Conservation (phyloP, 768 basidiomycete species). For the Termitomyces bulborhizus region DNA sequence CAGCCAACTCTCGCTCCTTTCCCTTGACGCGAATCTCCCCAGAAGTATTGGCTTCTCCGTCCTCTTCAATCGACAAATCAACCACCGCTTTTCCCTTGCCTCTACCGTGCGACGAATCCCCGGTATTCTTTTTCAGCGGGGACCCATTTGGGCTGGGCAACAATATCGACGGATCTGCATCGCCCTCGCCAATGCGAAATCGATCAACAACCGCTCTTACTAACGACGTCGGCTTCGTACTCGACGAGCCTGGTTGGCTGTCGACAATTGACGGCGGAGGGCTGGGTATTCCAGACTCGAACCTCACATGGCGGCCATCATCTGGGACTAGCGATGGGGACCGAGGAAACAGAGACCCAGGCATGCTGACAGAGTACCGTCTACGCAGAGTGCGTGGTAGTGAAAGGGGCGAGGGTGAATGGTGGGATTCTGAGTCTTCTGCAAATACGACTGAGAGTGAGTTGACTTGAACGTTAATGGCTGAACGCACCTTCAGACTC, state of each 20-base stretch:
- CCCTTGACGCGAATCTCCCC: slow-evolving; percentile 44
- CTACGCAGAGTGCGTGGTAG: slow-evolving; percentile 27
- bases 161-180: slow-evolving; percentile 47
- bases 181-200: slow-evolving; percentile 38
- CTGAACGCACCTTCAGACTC: slow-evolving; percentile 6
- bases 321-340: slow-evolving; percentile 58
- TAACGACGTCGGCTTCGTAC: slow-evolving; percentile 28
- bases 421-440: slow-evolving; percentile 18
- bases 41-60: slow-evolving; percentile 28
- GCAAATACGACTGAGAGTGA: neutral
- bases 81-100: slow-evolving; percentile 39
- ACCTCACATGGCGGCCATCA: slow-evolving; percentile 34
- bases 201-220: slow-evolving; percentile 44
- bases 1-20: slow-evolving; percentile 57
- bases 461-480: neutral
- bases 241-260: slow-evolving; percentile 15
- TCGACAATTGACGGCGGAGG: slow-evolving; percentile 5
- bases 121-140: slow-evolving; percentile 16
- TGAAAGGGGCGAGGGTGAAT: slow-evolving; percentile 26
- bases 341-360: slow-evolving; percentile 71
- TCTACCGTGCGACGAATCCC: slow-evolving; percentile 21
- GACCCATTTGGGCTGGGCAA: slow-evolving; percentile 38
- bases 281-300: slow-evolving; percentile 19
- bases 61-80: slow-evolving; percentile 16
- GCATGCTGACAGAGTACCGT: slow-evolving; percentile 59